Evolutionary conservation across 495 filamentous ascomycete species (phyloP).

Genomic region (Aspergillus bridgeri): DNA sequence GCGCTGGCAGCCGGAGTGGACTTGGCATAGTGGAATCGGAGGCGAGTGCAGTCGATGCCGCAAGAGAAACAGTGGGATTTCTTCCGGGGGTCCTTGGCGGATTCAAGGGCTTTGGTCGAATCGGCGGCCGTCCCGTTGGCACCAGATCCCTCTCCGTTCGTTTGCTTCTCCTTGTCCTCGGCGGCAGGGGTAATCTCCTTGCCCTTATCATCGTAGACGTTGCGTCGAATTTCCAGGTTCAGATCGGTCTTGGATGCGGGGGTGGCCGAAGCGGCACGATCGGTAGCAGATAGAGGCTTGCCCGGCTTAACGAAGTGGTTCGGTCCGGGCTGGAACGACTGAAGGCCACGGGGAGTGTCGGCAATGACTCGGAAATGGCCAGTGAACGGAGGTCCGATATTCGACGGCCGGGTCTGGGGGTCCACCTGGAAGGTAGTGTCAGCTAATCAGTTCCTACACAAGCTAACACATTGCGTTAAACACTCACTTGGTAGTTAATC

Average conservation of each 20-base stretch:
- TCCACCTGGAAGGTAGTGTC: slow-evolving; percentile 65
- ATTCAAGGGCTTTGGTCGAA: slow-evolving; percentile 57
- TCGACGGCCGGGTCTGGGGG: slow-evolving; percentile 88
- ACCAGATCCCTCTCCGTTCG: slow-evolving; percentile 68
- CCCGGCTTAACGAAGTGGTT: slow-evolving; percentile 69
- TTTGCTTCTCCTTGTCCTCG: slow-evolving; percentile 60
- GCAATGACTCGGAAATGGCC: slow-evolving; percentile 94
- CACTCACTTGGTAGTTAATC: slow-evolving; percentile 90
- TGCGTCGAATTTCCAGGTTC: slow-evolving; percentile 87
- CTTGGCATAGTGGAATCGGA: slow-evolving; percentile 84
- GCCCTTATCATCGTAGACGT: slow-evolving; percentile 90
- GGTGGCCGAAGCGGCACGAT: slow-evolving; percentile 68
- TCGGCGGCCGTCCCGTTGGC: slow-evolving; percentile 55
- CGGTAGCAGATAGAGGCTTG: slow-evolving; percentile 66
- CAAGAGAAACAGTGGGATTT: slow-evolving; percentile 83
- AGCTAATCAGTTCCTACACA: not conserved
- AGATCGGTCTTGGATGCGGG: slow-evolving; percentile 72
- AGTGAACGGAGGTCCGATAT: slow-evolving; percentile 93
- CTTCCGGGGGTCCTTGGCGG: slow-evolving; percentile 61
- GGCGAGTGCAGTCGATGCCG: slow-evolving; percentile 85
- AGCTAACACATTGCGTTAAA: not conserved
- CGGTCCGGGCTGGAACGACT: slow-evolving; percentile 87
- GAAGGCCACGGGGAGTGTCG: slow-evolving; percentile 91
- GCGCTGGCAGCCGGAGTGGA: slow-evolving; percentile 53
- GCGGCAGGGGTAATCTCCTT: slow-evolving; percentile 67